These are phyloP conservation scores for Russula lepida DNA, from an alignment of 768 basidiomycete genomes.

Conservation along the genomic window DNA sequence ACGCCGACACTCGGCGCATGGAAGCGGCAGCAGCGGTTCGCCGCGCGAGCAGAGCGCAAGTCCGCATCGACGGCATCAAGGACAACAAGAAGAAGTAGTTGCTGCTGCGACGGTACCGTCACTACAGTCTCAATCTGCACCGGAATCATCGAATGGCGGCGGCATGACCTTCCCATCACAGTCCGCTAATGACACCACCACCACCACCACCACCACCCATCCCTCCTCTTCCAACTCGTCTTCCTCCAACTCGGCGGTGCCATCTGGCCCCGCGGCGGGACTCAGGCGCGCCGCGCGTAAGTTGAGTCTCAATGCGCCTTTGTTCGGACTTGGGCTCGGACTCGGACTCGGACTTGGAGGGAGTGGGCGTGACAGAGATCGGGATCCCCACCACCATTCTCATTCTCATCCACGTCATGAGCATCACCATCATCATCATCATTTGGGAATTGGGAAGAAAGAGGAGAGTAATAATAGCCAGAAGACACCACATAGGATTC, in stretches of 20 bases:
- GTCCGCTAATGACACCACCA: background rate
- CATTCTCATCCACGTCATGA: background rate
- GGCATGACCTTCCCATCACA: background rate
- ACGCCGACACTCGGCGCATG: slow-evolving; percentile 15
- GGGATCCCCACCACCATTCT: background rate
- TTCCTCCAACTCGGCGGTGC: slow-evolving; percentile 24
- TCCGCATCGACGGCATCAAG: background rate
- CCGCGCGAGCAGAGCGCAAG: slow-evolving; percentile 1
- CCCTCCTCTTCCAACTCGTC: background rate
- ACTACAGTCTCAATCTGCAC: background rate
- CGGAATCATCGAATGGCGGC: background rate
- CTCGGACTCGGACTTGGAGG: slow-evolving; percentile 32
- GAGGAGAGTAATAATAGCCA: slow-evolving; percentile 1
- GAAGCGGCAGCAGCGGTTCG: slow-evolving; percentile 4
- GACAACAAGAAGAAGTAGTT: background rate
- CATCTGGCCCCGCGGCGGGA: slow-evolving; percentile 27
- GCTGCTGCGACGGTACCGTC: background rate
- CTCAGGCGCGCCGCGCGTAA: slow-evolving; percentile 33
- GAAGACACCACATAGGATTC: background rate
- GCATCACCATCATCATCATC: background rate
- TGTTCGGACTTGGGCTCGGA: slow-evolving; percentile 42
- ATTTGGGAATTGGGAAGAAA: background rate
- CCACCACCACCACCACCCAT: background rate
- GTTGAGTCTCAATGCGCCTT: slow-evolving; percentile 57
- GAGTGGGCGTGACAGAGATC: slow-evolving; percentile 3